Evolutionary conservation across 352 stramenopile species (phyloP).

Genomic region (Globisporangium cylindrosporum): DNA sequence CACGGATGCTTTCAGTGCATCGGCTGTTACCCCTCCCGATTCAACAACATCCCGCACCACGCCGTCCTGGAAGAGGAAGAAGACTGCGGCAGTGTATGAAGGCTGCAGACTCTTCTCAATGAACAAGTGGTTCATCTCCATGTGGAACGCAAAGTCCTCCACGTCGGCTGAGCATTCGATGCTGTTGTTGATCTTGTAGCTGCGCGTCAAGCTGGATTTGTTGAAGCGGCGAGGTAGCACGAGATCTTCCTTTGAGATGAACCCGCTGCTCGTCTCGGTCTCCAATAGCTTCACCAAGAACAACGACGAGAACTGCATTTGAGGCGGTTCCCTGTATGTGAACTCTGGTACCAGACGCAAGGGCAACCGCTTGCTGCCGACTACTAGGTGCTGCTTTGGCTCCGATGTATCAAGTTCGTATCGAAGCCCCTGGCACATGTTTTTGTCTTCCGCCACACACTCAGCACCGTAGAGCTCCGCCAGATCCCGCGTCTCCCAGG

Average conservation of each 20-base stretch:
- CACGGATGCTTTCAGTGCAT: background rate
- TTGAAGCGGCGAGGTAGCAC: background rate
- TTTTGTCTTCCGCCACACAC: background rate
- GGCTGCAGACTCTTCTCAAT: slow-evolving; percentile 40
- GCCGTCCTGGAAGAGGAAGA: slow-evolving; percentile 53
- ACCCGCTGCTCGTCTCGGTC: background rate
- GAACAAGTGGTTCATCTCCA: slow-evolving; percentile 43
- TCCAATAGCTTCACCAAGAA: background rate
- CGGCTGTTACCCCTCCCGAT: background rate
- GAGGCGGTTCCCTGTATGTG: background rate
- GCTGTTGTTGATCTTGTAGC: background rate
- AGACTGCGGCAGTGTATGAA: slow-evolving; percentile 38
- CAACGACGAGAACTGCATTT: background rate
- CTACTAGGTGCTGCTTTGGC: background rate
- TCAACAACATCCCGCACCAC: slow-evolving; percentile 7
- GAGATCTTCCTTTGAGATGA: background rate
- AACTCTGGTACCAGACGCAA: background rate
- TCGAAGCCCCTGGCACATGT: slow-evolving; percentile 5
- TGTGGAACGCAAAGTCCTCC: slow-evolving; percentile 2
- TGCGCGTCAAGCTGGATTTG: background rate
- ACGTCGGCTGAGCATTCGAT: background rate
- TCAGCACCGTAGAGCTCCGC: slow-evolving; percentile 12
- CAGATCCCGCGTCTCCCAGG: slow-evolving; percentile 19
- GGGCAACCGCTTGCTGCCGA: background rate
- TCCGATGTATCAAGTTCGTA: background rate